Evolutionary conservation across 768 basidiomycete genomes (phyloP).

Genomic region (Macrolepiota dolichaula): DNA sequence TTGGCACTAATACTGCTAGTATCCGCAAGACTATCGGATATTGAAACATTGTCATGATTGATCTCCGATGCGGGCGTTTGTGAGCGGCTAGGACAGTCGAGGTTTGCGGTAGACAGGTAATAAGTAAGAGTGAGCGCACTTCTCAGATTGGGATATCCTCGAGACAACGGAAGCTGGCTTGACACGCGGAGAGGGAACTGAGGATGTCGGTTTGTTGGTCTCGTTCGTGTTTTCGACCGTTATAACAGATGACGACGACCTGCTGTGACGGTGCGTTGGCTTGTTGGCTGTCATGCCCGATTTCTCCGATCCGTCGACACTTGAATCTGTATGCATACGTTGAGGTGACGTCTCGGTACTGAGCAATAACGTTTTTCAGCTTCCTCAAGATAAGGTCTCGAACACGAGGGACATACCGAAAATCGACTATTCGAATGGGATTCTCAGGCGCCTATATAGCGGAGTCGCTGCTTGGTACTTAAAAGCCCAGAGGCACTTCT

Average conservation of each 20-base stretch:
- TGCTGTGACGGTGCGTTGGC: neutral
- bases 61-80: constrained; percentile 3
- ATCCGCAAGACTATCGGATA: constrained; percentile 44
- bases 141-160: neutral
- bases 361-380: neutral
- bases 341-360: constrained; percentile 11
- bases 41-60: constrained; percentile 44
- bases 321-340: neutral
- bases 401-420: neutral
- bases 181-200: neutral
- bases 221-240: neutral
- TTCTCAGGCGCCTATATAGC: constrained; percentile 3
- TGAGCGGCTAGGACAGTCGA: neutral
- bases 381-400: neutral
- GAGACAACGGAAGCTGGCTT: neutral
- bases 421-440: constrained; percentile 9
- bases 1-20: constrained; percentile 25
- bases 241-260: constrained; percentile 1
- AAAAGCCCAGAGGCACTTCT: neutral
- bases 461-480: neutral
- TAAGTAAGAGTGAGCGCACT: neutral
- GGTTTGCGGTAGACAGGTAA: neutral
- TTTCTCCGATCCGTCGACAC: neutral
- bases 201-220: neutral
- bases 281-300: neutral